Conservation (phyloP, 192 early-diverging fungal genomes). For the Coemansia sp. region DNA sequence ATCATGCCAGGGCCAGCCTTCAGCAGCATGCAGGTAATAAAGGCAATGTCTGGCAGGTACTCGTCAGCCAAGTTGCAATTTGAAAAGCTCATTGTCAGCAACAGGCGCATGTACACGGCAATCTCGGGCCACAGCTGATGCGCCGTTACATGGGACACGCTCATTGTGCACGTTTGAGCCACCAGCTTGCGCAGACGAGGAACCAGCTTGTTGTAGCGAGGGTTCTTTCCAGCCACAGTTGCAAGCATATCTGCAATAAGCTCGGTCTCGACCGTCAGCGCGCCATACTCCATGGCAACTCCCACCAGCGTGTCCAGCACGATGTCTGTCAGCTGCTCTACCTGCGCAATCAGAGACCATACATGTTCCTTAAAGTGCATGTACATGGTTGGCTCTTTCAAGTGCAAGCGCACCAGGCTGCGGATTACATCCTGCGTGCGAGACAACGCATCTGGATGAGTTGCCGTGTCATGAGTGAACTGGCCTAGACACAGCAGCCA, state of each 20-base stretch:
- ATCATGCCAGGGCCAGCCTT: constrained; percentile 83
- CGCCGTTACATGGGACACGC: constrained; percentile 67
- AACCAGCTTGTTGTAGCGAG: constrained; percentile 77
- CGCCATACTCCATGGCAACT: constrained; percentile 76
- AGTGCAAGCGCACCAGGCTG: constrained; percentile 75
- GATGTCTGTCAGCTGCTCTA: constrained; percentile 78
- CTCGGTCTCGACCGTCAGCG: constrained; percentile 75
- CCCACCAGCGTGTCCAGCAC: constrained; percentile 78
- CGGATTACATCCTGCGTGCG: constrained; percentile 74
- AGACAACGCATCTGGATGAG: constrained; percentile 39
- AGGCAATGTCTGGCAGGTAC: constrained; percentile 84
- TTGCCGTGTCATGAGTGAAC: constrained; percentile 52
- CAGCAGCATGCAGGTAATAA: constrained; percentile 79
- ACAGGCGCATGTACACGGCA: constrained; percentile 81
- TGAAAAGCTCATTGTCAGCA: constrained; percentile 88
- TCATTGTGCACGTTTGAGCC: constrained; percentile 72
- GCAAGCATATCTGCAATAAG: constrained; percentile 84
- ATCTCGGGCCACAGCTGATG: constrained; percentile 93
- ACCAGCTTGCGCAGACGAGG: constrained; percentile 78
- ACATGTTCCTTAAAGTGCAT: constrained; percentile 79
- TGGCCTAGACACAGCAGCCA: constrained; percentile 81
- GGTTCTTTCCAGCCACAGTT: constrained; percentile 73
- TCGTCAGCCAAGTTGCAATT: constrained; percentile 68
- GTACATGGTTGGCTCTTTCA: constrained; percentile 82
- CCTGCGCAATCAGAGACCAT: constrained; percentile 75